Conservation (phyloP, 176 grass and related monocot species). For the Cymbopogon citratus region DNA sequence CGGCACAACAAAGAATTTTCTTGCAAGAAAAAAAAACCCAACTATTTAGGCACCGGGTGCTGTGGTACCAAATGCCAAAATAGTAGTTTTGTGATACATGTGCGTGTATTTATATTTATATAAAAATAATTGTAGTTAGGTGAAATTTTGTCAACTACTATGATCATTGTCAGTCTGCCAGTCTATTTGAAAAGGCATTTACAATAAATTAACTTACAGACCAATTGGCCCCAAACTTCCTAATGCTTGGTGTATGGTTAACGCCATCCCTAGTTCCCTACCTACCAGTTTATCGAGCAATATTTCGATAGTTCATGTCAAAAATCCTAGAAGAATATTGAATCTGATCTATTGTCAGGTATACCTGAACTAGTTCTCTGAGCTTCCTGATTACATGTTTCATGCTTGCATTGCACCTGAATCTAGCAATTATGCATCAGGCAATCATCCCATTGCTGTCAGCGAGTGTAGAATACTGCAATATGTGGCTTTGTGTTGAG, state of each 20-base stretch:
- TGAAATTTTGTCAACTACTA: not conserved
- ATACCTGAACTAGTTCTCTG: not conserved
- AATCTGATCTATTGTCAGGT: not conserved
- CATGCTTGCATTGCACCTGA: not conserved
- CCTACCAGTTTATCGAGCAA: not conserved
- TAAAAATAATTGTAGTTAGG: not conserved
- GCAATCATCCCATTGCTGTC: not conserved
- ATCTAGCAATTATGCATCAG: not conserved
- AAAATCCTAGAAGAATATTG: not conserved
- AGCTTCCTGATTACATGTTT: not conserved
- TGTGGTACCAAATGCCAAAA: not conserved
- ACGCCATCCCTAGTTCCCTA: not conserved
- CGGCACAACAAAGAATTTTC: not conserved
- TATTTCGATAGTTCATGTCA: not conserved
- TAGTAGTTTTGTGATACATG: not conserved
- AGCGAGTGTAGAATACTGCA: conserved; percentile 17
- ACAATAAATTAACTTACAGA: not conserved
- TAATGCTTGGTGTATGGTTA: not conserved
- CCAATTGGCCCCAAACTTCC: not conserved
- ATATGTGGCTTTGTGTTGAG: not conserved
- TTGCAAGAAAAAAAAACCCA: not conserved
- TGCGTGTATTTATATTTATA: not conserved
- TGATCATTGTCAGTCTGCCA: no score
- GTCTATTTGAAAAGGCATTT: not conserved
- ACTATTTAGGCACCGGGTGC: not conserved